A percentile compares a stretch with the other conserved stretches of the same genome.
Conservation (phyloP, 2,329 filamentous ascomycete species). For the Fusarium anthophilum region DNA sequence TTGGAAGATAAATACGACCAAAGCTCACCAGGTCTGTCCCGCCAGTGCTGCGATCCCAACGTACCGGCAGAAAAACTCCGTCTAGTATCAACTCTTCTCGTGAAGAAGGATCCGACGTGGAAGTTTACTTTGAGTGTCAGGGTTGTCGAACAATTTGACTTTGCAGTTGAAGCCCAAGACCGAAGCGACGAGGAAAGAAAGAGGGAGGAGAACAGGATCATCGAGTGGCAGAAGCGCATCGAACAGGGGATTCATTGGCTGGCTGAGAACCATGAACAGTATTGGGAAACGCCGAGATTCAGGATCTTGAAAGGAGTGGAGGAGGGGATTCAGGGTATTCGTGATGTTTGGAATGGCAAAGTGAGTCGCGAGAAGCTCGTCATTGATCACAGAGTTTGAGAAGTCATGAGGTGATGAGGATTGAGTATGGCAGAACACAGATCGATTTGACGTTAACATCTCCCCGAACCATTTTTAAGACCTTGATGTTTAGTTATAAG, state of each 20-base stretch:
- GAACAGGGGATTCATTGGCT: not conserved
- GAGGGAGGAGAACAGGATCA: not conserved
- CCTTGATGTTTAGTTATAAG: too few species aligned
- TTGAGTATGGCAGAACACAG: too few species aligned
- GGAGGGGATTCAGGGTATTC: constrained; percentile 1
- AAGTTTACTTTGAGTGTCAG: not conserved
- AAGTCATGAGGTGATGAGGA: too few species aligned
- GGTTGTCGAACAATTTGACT: not conserved
- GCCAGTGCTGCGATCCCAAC: not conserved
- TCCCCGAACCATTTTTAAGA: too few species aligned
- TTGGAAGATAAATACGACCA: not conserved
- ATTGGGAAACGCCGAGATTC: not conserved
- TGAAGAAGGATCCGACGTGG: not conserved
- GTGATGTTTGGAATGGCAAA: constrained; percentile 2
- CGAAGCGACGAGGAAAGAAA: not conserved
- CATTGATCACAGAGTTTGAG: not conserved
- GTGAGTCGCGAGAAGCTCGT: constrained; percentile 2
- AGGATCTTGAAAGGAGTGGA: not conserved
- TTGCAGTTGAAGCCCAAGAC: not conserved
- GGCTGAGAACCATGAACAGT: not conserved
- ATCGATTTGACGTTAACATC: too few species aligned
- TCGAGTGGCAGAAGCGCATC: not conserved
- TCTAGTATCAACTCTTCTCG: not conserved
- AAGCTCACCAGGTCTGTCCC: not conserved
- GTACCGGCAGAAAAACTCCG: not conserved